These are phyloP conservation scores for Eucalyptus virginea DNA, from an alignment of 345 rosid species.

Conservation along the genomic window DNA sequence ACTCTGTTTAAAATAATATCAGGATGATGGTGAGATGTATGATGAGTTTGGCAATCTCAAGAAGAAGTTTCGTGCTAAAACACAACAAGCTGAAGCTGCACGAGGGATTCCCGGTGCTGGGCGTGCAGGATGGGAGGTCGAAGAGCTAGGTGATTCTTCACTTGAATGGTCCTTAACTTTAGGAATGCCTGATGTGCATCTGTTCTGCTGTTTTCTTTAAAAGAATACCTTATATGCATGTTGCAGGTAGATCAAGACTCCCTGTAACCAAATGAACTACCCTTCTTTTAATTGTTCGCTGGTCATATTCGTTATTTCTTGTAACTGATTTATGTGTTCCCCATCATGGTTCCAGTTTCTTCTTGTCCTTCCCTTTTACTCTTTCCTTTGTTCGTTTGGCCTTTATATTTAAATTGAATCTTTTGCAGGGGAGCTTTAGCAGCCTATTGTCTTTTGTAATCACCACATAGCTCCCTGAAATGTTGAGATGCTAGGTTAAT, in stretches of 20 bases:
- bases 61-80: constrained; percentile 89
- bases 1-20: constrained; percentile 1
- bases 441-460: background rate
- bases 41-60: constrained; percentile 98
- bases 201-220: background rate
- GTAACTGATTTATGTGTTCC: background rate
- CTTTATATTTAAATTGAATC: background rate
- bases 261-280: background rate
- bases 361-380: background rate
- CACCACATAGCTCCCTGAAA: background rate
- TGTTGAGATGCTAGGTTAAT: background rate
- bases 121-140: constrained; percentile 99
- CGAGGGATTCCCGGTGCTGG: constrained; percentile 67
- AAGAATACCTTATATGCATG: background rate
- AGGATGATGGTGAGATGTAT: constrained; percentile 98
- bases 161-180: background rate
- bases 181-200: background rate
- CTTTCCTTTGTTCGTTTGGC: background rate
- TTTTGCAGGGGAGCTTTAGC: background rate
- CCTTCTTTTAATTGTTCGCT: background rate
- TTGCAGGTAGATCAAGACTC: background rate
- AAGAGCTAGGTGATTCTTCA: constrained; percentile 54
- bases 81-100: constrained; percentile 62
- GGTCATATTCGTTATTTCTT: background rate
- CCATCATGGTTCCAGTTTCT: background rate